These are phyloP conservation scores for Arthrocladium fulminans DNA, from an alignment of 2,329 filamentous ascomycete species.

Conservation along the genomic window DNA sequence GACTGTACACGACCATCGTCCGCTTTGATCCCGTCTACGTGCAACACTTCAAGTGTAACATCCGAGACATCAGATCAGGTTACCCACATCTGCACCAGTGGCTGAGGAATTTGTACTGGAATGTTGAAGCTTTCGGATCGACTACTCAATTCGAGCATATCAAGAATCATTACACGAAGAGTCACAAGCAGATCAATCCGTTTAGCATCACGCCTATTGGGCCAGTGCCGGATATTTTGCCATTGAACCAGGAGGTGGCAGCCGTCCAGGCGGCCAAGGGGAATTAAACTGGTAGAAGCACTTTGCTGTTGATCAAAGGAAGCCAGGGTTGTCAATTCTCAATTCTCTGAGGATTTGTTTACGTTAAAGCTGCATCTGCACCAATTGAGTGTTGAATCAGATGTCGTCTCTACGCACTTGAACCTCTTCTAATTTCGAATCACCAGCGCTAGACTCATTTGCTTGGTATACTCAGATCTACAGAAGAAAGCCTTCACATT, in stretches of 20 bases:
- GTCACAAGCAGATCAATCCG: slow-evolving; percentile 56
- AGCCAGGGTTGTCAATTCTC: too few species aligned
- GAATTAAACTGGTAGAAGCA: slow-evolving; percentile 11
- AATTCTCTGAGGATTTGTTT: too few species aligned
- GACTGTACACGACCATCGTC: slow-evolving; percentile 64
- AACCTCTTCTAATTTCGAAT: too few species aligned
- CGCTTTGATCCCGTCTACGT: slow-evolving; percentile 73
- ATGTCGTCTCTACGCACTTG: too few species aligned
- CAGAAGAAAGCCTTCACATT: too few species aligned
- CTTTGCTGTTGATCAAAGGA: too few species aligned
- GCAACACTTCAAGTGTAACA: slow-evolving; percentile 74
- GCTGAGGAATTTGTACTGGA: slow-evolving; percentile 81
- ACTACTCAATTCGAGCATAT: slow-evolving; percentile 94
- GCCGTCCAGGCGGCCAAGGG: slow-evolving; percentile 36
- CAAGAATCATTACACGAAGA: slow-evolving; percentile 67
- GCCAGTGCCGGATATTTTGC: slow-evolving; percentile 72
- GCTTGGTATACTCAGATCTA: too few species aligned
- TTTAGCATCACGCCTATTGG: slow-evolving; percentile 73
- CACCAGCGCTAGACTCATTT: too few species aligned
- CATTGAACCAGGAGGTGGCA: slow-evolving; percentile 65
- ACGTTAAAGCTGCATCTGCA: too few species aligned
- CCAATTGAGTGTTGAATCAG: too few species aligned
- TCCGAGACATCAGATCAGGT: slow-evolving; percentile 72
- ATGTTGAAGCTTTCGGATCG: slow-evolving; percentile 62
- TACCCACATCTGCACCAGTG: slow-evolving; percentile 75